Base-by-base conservation (phyloP, 345 rosid species). In the Psidium friedrichsthalianum region DNA sequence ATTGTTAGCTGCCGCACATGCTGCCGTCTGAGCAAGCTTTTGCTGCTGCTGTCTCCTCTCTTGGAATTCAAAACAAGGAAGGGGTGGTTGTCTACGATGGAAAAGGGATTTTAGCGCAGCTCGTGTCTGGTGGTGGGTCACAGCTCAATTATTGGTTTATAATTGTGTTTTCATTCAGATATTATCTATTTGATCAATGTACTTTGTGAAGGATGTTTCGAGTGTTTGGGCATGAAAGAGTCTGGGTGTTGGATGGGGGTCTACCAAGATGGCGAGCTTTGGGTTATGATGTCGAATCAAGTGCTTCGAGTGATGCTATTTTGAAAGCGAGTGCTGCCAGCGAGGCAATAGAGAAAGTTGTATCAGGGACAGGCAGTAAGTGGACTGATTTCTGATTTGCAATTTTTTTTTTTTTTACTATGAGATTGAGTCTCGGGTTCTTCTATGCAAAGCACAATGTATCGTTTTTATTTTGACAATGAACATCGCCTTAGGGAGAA, bases 221-320 rank as follows among this genome's bases (percentile, higher is more conserved):
- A 91, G 97, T 93, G 56, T 98, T 96, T 90, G 99, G 99, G 81
- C 99, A 98, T 89, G 90, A 92, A 54, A 93, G 92, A 88, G 90
- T 98, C 12, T 96, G 99, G 99, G 99, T 98, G 74, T 92, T 98
- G 59, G 96, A 98, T 89, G 99, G 99, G 85, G 99, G 99, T 83
- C 85, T 98, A 56, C 99, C 98, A 51, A 95, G 95, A 90, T 98
- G 99, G 99, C 98, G 98, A 86, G 96, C 97, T 74, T 94, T 93
- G 36, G 99, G 99, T 32, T 98, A 92, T 86, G 99, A 98, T 91
- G 99, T 98, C 59, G 99, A 96, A 87, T 98, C 99, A 69, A 98
- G 99, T 91, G 98, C 99, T 86, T 98, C 99, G 47, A 83, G 98
- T 89, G 98, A 96, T 89, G 94, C 98, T 87, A 95, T 96, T 91